These are phyloP conservation scores for Globisporangium ultimum DNA, from an alignment of 352 stramenopile species.

Conservation along the genomic window DNA sequence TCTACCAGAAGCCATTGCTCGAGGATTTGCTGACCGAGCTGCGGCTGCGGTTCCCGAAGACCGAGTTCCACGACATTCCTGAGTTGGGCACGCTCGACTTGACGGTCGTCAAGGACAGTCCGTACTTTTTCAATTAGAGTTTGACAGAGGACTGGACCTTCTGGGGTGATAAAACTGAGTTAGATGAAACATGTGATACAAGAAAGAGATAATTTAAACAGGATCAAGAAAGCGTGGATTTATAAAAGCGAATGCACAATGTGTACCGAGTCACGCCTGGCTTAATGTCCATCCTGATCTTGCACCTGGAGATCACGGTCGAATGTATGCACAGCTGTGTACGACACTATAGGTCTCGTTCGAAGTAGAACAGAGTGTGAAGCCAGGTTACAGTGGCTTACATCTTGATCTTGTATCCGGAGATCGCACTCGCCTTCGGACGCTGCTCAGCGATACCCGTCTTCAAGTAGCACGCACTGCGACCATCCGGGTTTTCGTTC, in stretches of 20 bases:
- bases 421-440: conserved; percentile 30
- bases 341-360: too few species aligned
- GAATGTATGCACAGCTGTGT: too few species aligned
- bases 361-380: not conserved
- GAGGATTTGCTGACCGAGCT: conserved; percentile 93
- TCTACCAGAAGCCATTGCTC: conserved; percentile 97
- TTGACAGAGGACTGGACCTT: too few species aligned
- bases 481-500: conserved; percentile 50
- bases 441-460: conserved; percentile 23
- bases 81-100: conserved; percentile 93
- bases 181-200: too few species aligned
- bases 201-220: too few species aligned
- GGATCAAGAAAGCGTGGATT: too few species aligned
- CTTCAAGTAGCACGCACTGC: conserved; percentile 61
- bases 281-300: too few species aligned
- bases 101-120: conserved; percentile 91
- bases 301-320: too few species aligned
- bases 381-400: not conserved
- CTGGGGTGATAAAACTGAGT: too few species aligned
- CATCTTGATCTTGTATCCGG: conserved; percentile 33
- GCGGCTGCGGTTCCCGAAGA: conserved; percentile 93
- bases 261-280: too few species aligned
- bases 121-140: conserved; percentile 99
- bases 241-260: too few species aligned
- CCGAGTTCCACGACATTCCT: conserved; percentile 94